Evolutionary conservation across 2,329 filamentous ascomycete species (phyloP).

Genomic region (Chalaropsis ovoidea): DNA sequence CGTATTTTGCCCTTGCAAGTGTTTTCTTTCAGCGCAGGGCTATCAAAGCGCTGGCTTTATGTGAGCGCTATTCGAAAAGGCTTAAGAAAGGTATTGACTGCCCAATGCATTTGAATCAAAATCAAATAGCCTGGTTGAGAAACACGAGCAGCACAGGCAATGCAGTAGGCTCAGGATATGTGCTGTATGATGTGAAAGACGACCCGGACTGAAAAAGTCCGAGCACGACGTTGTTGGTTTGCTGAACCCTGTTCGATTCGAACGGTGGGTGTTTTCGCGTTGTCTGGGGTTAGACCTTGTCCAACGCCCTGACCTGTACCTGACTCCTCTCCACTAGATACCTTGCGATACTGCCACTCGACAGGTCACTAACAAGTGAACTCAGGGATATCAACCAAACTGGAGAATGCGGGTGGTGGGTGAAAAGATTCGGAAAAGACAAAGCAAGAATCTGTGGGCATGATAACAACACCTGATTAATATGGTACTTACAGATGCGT

Average conservation of each 20-base stretch:
- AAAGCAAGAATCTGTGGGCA: conserved; percentile 14
- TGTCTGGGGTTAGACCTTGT: conserved; percentile 17
- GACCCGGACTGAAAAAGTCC: conserved; percentile 7
- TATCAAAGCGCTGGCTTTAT: conserved; percentile 1
- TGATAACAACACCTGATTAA: background rate
- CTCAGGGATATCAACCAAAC: background rate
- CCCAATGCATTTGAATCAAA: background rate
- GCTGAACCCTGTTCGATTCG: background rate
- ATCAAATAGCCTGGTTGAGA: background rate
- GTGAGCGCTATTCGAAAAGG: background rate
- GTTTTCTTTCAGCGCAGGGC: background rate
- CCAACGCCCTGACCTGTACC: background rate
- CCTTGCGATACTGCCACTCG: conserved; percentile 2
- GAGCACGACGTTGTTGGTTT: conserved; percentile 4
- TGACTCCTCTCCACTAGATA: conserved; percentile 1
- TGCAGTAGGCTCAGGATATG: background rate
- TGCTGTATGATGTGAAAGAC: background rate
- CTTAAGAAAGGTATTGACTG: background rate
- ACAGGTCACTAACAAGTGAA: background rate
- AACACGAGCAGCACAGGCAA: background rate
- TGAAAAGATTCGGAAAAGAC: conserved; percentile 24
- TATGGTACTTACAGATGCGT: conserved; percentile 36
- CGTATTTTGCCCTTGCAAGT: background rate
- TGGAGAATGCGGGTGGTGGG: conserved; percentile 17
- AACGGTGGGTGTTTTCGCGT: conserved; percentile 16